Percentiles rank a stretch among this genome's conserved stretches.
Evolutionary conservation across 1,284 basidiomycete species (phyloP).

Genomic region (Trametes versicolor): DNA sequence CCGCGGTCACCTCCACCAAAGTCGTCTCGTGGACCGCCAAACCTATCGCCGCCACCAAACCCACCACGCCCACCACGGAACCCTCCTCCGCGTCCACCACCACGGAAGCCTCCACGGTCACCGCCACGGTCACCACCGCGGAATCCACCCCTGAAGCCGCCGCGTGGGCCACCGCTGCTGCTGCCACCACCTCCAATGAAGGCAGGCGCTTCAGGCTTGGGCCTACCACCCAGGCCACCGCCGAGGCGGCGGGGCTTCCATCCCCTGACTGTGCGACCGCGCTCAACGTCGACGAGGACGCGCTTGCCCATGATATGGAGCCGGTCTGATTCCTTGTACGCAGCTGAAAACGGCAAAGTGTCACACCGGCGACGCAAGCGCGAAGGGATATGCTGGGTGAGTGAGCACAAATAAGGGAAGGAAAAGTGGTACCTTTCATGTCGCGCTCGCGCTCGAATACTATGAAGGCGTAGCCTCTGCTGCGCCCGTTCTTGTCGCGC

Average conservation of each 20-base stretch:
- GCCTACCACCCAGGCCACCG: slow-evolving; percentile 93
- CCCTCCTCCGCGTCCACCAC: slow-evolving; percentile 31
- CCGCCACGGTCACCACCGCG: slow-evolving; percentile 57
- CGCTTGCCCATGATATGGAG: slow-evolving; percentile 95
- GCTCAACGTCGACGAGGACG: slow-evolving; percentile 97
- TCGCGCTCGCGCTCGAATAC: slow-evolving; percentile 98
- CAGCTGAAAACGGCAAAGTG: slow-evolving; percentile 65
- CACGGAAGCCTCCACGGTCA: slow-evolving; percentile 44
- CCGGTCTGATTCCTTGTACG: slow-evolving; percentile 99
- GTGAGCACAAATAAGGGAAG: slow-evolving; percentile 19
- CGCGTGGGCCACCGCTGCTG: slow-evolving; percentile 49
- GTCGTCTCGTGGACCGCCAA: slow-evolving; percentile 30
- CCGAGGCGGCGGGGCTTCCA: slow-evolving; percentile 98
- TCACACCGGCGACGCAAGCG: slow-evolving; percentile 34
- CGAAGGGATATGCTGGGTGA: slow-evolving; percentile 37
- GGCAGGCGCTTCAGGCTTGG: slow-evolving; percentile 81
- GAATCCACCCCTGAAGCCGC: slow-evolving; percentile 52
- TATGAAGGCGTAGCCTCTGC: slow-evolving; percentile 95
- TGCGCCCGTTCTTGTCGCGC: slow-evolving; percentile 87
- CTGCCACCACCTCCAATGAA: slow-evolving; percentile 48
- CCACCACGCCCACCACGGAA: slow-evolving; percentile 45
- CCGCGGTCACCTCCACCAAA: slow-evolving; percentile 33
- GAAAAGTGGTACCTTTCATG: slow-evolving; percentile 86
- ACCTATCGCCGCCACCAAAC: slow-evolving; percentile 37
- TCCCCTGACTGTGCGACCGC: slow-evolving; percentile 96